Conservation (phyloP, 805 yeast genomes). For the Starmerella khaoyaiensis region DNA sequence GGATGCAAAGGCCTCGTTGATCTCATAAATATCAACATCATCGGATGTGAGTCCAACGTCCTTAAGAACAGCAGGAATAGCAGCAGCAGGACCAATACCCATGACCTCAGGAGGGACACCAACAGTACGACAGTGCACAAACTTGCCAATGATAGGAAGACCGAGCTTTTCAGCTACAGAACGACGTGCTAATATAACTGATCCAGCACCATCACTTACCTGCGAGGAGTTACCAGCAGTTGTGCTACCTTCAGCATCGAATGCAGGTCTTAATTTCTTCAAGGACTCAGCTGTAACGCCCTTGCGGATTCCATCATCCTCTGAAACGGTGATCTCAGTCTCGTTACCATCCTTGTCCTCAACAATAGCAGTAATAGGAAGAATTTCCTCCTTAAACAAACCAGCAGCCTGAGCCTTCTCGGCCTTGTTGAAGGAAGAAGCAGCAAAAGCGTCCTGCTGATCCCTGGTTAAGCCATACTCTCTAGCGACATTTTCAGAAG, state of each 20-base stretch:
- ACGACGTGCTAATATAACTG: conserved; percentile 71
- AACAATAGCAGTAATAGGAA: conserved; percentile 58
- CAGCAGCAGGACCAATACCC: conserved; percentile 97
- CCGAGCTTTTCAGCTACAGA: conserved; percentile 65
- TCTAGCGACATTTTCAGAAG: conserved; percentile 79
- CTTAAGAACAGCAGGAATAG: conserved; percentile 72
- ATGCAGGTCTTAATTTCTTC: conserved; percentile 72
- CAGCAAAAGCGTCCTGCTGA: conserved; percentile 82
- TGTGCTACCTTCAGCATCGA: conserved; percentile 69
- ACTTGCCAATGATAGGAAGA: conserved; percentile 66
- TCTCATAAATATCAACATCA: conserved; percentile 68
- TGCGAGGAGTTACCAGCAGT: conserved; percentile 97
- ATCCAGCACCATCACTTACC: conserved; percentile 92
- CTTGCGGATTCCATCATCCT: conserved; percentile 83
- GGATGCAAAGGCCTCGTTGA: conserved; percentile 95
- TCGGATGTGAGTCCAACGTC: conserved; percentile 44
- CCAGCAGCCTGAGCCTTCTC: conserved; percentile 58
- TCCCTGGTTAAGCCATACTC: conserved; percentile 51
- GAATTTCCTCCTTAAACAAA: conserved; percentile 74
- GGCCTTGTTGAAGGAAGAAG: conserved; percentile 75
- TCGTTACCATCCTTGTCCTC: conserved; percentile 48
- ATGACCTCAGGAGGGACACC: conserved; percentile 96
- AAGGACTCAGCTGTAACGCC: conserved; percentile 72
- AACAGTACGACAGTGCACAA: conserved; percentile 60
- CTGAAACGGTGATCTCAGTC: conserved; percentile 39